A percentile compares a stretch with the other conserved stretches of the same genome.
Evolutionary conservation across 2,329 filamentous ascomycete genomes (phyloP).

Genomic region (Arthrocladium fulminans): DNA sequence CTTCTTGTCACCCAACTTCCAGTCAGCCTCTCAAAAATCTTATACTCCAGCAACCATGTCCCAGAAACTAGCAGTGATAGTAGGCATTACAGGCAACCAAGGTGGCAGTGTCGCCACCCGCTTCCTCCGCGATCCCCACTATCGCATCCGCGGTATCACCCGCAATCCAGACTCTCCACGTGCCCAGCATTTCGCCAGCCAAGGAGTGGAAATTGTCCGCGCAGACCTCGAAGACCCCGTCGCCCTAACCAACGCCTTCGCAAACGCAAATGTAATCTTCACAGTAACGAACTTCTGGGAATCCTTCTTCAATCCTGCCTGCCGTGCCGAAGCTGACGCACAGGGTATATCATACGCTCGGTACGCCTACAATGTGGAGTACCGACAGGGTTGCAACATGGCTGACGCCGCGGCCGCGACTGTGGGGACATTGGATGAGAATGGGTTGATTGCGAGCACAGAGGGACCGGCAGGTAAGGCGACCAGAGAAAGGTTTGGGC

Average conservation of each 20-base stretch:
- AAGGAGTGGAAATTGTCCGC: conserved; percentile 26
- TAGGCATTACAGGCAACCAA: no score
- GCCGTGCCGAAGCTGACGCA: conserved; percentile 23
- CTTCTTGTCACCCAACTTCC: no score
- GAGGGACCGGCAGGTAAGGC: no score
- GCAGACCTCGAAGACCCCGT: conserved; percentile 26
- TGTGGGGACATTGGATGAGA: no score
- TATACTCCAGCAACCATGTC: no score
- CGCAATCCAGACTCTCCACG: conserved; percentile 23
- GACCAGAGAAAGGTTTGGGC: no score
- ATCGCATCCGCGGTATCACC: conserved; percentile 28
- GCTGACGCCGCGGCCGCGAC: conserved; percentile 43
- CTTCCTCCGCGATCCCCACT: conserved; percentile 24
- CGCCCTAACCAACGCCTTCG: conserved; percentile 27
- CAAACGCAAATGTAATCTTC: conserved; percentile 45
- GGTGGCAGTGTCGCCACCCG: conserved; percentile 21
- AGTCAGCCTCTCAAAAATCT: no score
- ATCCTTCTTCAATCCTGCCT: conserved; percentile 39
- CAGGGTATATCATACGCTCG: conserved; percentile 12
- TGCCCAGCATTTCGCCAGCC: conserved; percentile 19
- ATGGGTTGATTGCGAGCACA: no score
- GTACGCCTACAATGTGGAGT: conserved; percentile 43
- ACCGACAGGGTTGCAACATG: conserved; percentile 47
- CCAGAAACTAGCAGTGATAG: no score
- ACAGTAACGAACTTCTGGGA: conserved; percentile 50